These are phyloP conservation scores for Suillus paluster DNA, from an alignment of 768 basidiomycete species.

Conservation along the genomic window DNA sequence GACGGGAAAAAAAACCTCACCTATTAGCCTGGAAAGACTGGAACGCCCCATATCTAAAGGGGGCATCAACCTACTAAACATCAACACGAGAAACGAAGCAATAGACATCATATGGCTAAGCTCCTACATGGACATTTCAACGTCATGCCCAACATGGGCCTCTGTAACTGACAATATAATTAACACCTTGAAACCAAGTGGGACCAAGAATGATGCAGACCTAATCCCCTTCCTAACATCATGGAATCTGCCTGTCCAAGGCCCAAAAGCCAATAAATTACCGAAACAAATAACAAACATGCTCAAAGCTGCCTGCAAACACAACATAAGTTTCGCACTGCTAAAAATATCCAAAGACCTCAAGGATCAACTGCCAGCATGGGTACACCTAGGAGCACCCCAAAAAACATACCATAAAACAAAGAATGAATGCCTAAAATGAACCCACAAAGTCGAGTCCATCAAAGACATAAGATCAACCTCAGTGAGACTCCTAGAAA, in stretches of 20 bases:
- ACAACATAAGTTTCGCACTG: background rate
- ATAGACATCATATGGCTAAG: constrained; percentile 3
- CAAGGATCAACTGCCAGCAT: constrained; percentile 8
- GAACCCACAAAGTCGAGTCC: constrained; percentile 6
- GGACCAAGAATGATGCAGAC: background rate
- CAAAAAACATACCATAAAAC: background rate
- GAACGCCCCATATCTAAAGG: background rate
- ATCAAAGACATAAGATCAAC: background rate
- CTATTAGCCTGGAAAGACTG: background rate
- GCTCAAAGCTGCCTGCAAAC: constrained; percentile 3
- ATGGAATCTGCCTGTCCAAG: constrained; percentile 11
- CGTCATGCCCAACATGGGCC: background rate
- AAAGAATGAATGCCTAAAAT: constrained; percentile 9
- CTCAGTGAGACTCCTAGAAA: too few relatives aligned
- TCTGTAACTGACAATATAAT: background rate
- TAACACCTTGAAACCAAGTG: background rate
- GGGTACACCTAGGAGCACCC: constrained; percentile 13
- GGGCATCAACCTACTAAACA: background rate
- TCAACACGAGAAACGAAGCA: constrained; percentile 1
- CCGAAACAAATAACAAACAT: background rate
- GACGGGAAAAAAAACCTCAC: background rate
- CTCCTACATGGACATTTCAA: background rate
- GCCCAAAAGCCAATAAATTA: too few relatives aligned
- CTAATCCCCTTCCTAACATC: constrained; percentile 15
- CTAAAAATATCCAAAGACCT: background rate